phyloP scores from a whole-genome alignment of 768 basidiomycete species.

The Xanthoconium stramineum region DNA sequence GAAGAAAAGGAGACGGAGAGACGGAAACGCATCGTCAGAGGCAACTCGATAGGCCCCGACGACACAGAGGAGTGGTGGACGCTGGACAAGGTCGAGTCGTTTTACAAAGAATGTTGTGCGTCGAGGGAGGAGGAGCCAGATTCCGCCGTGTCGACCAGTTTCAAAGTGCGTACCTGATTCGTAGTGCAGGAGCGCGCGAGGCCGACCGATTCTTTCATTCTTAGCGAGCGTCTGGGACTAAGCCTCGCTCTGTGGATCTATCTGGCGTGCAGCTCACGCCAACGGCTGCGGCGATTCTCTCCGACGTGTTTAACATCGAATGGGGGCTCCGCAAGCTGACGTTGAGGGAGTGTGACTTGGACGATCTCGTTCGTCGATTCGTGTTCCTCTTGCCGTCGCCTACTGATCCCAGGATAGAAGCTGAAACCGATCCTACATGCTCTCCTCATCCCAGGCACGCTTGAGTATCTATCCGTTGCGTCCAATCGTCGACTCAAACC shows the following conservation, averaged over 20 bases:
- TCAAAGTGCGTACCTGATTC: constrained; percentile 50
- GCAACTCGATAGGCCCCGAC: constrained; percentile 37
- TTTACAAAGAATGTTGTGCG: constrained; percentile 83
- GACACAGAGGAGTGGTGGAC: constrained; percentile 75
- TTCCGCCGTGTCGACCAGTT: constrained; percentile 58
- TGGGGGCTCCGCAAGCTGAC: constrained; percentile 89
- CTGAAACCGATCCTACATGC: constrained; percentile 90
- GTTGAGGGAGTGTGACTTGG: constrained; percentile 83
- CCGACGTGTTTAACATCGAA: constrained; percentile 89
- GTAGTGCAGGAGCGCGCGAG: neutral
- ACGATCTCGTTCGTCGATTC: constrained; percentile 59
- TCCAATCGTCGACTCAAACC: constrained; percentile 81
- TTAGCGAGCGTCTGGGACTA: constrained; percentile 50
- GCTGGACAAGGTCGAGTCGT: constrained; percentile 76
- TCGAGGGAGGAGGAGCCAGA: constrained; percentile 73
- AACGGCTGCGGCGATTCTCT: constrained; percentile 71
- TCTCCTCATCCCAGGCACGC: constrained; percentile 74
- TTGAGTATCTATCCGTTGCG: constrained; percentile 82
- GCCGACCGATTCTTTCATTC: neutral
- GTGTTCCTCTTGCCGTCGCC: neutral
- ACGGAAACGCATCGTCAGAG: constrained; percentile 60
- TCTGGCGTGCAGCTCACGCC: constrained; percentile 73
- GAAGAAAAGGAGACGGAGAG: constrained; percentile 74
- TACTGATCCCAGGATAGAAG: constrained; percentile 41
- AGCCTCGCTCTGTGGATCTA: constrained; percentile 74